Evolutionary conservation across 345 rosid genomes (phyloP).

Genomic region (Theobroma cacao): DNA sequence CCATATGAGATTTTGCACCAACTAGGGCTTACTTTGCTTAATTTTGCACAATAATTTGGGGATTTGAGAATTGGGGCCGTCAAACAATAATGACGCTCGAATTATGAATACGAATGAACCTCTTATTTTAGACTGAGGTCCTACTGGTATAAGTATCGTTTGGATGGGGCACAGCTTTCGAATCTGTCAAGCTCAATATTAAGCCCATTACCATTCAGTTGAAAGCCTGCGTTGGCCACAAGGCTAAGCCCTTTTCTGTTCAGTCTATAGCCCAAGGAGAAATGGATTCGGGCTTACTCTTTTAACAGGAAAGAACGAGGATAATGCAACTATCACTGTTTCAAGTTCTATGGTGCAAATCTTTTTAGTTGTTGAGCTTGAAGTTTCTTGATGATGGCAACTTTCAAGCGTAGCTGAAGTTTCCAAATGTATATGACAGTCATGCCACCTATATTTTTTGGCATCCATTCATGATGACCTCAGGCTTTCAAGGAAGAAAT

Average conservation of each 20-base stretch:
- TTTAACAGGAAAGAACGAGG: too few relatives aligned
- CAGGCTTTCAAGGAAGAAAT: neutral
- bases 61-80: constrained; percentile 41
- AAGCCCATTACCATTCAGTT: neutral
- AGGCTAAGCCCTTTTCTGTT: neutral
- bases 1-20: constrained; percentile 25
- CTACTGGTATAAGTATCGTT: neutral
- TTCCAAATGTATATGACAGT: too few relatives aligned
- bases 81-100: constrained; percentile 32
- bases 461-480: neutral
- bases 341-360: too few relatives aligned
- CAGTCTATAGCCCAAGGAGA: neutral
- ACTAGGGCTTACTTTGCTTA: constrained; percentile 17
- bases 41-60: constrained; percentile 23
- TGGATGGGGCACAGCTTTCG: neutral
- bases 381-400: neutral
- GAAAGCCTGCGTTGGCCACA: neutral
- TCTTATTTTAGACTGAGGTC: neutral
- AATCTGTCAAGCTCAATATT: neutral
- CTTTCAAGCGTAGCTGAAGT: neutral
- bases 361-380: too few relatives aligned
- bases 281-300: too few relatives aligned
- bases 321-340: too few relatives aligned
- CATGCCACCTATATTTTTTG: too few relatives aligned
- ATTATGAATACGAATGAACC: neutral